These are phyloP conservation scores for Neoboletus brunneissimus DNA, from an alignment of 768 basidiomycete species.

Conservation along the genomic window DNA sequence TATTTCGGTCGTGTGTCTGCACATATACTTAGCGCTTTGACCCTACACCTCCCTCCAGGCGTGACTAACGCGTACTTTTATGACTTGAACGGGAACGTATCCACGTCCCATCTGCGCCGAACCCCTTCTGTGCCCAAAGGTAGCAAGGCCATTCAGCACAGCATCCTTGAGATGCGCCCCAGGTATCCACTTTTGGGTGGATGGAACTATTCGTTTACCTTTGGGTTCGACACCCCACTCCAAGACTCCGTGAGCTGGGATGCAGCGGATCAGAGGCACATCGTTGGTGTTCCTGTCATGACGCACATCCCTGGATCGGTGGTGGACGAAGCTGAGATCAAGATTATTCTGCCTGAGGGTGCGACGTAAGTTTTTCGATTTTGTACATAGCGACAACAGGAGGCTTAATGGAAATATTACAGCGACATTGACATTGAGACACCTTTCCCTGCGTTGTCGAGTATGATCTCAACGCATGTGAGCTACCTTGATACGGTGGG, in stretches of 20 bases:
- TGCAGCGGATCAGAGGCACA: conserved; percentile 57
- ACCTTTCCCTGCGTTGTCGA: conserved; percentile 74
- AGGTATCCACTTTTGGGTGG: conserved; percentile 93
- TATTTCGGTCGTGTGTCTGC: conserved; percentile 66
- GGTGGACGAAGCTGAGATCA: conserved; percentile 75
- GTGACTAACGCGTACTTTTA: conserved; percentile 84
- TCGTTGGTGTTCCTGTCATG: conserved; percentile 82
- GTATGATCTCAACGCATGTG: conserved; percentile 60
- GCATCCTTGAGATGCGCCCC: conserved; percentile 78
- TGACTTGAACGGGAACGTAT: conserved; percentile 94
- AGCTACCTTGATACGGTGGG: conserved; percentile 93
- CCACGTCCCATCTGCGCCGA: conserved; percentile 81
- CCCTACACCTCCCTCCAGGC: conserved; percentile 79
- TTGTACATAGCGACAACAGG: background rate
- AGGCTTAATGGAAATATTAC: conserved; percentile 12
- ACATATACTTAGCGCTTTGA: conserved; percentile 70
- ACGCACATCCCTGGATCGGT: conserved; percentile 77
- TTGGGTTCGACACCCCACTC: conserved; percentile 91
- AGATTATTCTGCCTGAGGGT: conserved; percentile 89
- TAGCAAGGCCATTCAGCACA: conserved; percentile 50
- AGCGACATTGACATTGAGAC: conserved; percentile 76
- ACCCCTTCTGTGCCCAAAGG: conserved; percentile 62
- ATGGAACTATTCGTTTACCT: conserved; percentile 95
- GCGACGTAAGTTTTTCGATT: conserved; percentile 63
- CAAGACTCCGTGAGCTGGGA: conserved; percentile 70